phyloP scores from a whole-genome alignment of 2,329 filamentous ascomycete species.

The Ustilaginoidea virens region DNA sequence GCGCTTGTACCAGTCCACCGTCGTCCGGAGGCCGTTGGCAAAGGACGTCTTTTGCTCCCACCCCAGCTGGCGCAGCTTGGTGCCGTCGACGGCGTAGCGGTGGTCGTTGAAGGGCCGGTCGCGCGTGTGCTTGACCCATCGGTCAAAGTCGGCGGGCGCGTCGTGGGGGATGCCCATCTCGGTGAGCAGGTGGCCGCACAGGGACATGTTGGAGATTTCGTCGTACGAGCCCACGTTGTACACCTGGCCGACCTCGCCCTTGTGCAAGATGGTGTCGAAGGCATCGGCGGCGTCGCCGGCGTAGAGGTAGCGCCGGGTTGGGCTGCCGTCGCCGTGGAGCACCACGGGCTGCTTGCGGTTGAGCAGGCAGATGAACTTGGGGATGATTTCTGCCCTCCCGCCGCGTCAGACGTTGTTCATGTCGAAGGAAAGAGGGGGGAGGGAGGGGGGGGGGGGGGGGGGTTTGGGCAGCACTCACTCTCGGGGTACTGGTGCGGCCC shows the following conservation, averaged over 20 bases:
- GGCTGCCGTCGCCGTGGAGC: constrained; percentile 62
- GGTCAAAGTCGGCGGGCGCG: constrained; percentile 35
- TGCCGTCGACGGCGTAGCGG: constrained; percentile 55
- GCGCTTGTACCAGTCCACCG: constrained; percentile 55
- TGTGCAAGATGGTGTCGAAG: constrained; percentile 72
- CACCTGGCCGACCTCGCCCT: constrained; percentile 55
- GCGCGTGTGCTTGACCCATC: constrained; percentile 58
- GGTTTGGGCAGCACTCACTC: constrained; percentile 36
- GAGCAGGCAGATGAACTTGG: constrained; percentile 63
- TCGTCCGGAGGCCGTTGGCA: constrained; percentile 44
- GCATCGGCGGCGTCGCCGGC: constrained; percentile 68
- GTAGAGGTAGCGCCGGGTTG: constrained; percentile 62
- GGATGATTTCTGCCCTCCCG: constrained; percentile 54
- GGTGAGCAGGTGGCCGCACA: constrained; percentile 49
- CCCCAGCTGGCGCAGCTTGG: constrained; percentile 49
- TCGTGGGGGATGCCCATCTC: constrained; percentile 42
- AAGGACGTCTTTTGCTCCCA: constrained; percentile 56
- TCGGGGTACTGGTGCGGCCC: constrained; percentile 74
- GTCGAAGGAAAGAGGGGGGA: not conserved
- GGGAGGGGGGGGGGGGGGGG: not conserved
- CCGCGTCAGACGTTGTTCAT: not conserved
- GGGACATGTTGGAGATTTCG: constrained; percentile 60
- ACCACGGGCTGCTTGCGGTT: constrained; percentile 50
- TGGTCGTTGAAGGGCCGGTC: constrained; percentile 70
- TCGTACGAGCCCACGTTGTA: constrained; percentile 73